These are phyloP conservation scores for Penstemon barbatus DNA, from an alignment of 257 asterid genomes.

Conservation along the genomic window DNA sequence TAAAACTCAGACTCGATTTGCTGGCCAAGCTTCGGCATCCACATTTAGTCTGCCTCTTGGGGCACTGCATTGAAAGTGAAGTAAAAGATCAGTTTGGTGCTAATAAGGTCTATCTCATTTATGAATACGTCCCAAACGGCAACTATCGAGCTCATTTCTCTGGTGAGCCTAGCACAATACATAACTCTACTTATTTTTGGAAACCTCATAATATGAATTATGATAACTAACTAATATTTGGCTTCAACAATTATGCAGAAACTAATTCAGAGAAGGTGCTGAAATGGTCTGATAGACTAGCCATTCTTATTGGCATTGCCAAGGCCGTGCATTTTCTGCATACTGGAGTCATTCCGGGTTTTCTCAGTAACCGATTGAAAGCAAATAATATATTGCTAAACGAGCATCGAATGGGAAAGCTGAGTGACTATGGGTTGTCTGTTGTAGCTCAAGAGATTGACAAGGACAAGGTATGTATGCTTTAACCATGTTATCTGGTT, in stretches of 20 bases:
- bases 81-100: constrained; percentile 39
- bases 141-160: constrained; percentile 56
- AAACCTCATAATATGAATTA: background rate
- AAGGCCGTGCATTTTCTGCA: constrained; percentile 83
- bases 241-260: constrained; percentile 37
- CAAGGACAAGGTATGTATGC: constrained; percentile 37
- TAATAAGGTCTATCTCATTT: constrained; percentile 54
- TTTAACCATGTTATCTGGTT: background rate
- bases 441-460: constrained; percentile 52
- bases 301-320: constrained; percentile 54
- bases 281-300: constrained; percentile 65
- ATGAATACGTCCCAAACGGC: constrained; percentile 56
- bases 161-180: constrained; percentile 39
- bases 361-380: constrained; percentile 56
- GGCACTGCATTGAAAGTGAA: constrained; percentile 61
- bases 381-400: constrained; percentile 57
- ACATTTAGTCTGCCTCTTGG: constrained; percentile 66
- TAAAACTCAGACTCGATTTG: constrained; percentile 65
- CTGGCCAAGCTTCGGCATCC: constrained; percentile 68
- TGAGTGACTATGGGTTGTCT: constrained; percentile 74
- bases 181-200: background rate
- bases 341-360: constrained; percentile 72
- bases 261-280: constrained; percentile 51
- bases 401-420: constrained; percentile 59
- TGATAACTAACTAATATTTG: background rate